A percentile compares a stretch with the other conserved stretches of the same genome.
Evolutionary conservation across 345 rosid genomes (phyloP).

Genomic region (Populus alba): DNA sequence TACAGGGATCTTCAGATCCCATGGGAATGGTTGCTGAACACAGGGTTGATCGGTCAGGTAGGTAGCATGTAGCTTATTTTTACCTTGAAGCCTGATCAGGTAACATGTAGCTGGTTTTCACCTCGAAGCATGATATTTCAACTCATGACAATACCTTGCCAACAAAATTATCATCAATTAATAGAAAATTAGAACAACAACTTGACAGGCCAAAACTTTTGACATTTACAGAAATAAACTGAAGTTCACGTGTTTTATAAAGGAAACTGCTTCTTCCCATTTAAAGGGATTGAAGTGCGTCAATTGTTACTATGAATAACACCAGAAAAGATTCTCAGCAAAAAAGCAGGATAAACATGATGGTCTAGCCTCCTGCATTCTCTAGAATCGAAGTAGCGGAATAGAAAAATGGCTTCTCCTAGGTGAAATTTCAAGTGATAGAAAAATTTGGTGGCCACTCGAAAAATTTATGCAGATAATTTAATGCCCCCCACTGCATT

Average conservation of each 20-base stretch:
- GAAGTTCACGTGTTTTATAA: not conserved
- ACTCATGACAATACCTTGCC: not conserved
- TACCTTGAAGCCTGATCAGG: constrained; percentile 23
- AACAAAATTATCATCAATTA: constrained; percentile 2
- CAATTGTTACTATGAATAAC: not conserved
- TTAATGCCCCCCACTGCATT: not conserved
- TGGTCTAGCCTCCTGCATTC: not conserved
- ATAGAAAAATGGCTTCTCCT: not conserved
- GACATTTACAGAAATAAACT: not conserved
- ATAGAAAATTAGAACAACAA: not conserved
- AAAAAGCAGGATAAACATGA: not conserved
- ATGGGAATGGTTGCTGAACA: constrained; percentile 86
- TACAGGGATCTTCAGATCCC: constrained; percentile 86
- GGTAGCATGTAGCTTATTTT: constrained; percentile 27
- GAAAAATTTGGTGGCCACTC: not conserved
- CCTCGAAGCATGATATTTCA: constrained; percentile 6
- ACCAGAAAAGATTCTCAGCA: not conserved
- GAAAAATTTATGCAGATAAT: not conserved
- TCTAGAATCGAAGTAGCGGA: not conserved
- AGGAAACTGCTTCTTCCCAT: not conserved
- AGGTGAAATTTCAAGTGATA: too few species aligned
- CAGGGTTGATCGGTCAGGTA: constrained; percentile 86
- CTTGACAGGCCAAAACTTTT: not conserved
- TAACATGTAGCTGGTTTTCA: constrained; percentile 23
- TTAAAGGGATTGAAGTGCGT: not conserved